A percentile compares a stretch with the other conserved stretches of the same genome.
Evolutionary conservation across 1,139 yeast species (phyloP).

Genomic region (Taiozyma onychis): DNA sequence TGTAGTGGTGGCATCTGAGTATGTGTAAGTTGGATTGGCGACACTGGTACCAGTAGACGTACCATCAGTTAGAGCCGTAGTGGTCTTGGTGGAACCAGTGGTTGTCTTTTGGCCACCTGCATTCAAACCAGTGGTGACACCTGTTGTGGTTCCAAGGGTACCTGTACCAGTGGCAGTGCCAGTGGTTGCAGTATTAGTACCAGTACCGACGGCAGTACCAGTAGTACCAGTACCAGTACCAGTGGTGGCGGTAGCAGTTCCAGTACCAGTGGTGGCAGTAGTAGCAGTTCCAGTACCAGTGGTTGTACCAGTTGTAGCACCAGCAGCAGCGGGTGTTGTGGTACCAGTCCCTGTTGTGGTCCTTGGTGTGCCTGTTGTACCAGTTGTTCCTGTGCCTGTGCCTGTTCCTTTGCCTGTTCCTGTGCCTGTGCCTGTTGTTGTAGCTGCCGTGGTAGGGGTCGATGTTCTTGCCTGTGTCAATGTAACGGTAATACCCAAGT

Average conservation of each 20-base stretch:
- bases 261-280: conserved; percentile 10
- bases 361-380: neutral
- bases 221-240: conserved; percentile 1
- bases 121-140: conserved; percentile 8
- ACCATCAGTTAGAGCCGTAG: conserved; percentile 6
- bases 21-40: conserved; percentile 23
- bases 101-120: conserved; percentile 17
- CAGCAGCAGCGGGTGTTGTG: conserved; percentile 9
- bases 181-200: conserved; percentile 2
- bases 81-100: conserved; percentile 12
- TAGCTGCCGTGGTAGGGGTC: conserved; percentile 14
- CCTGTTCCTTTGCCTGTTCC: conserved; percentile 10
- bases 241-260: conserved; percentile 6
- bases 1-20: conserved; percentile 23
- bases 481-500: conserved; percentile 21
- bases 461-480: conserved; percentile 22
- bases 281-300: conserved; percentile 5
- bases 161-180: conserved; percentile 4
- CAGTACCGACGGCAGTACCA: conserved; percentile 6
- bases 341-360: conserved; percentile 21
- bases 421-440: conserved; percentile 4
- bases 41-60: conserved; percentile 6
- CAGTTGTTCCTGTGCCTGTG: conserved; percentile 6
- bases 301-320: conserved; percentile 14
- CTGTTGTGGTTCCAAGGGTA: conserved; percentile 7